phyloP scores from a whole-genome alignment of 2,329 filamentous ascomycete genomes.

The Fonsecaea erecta region DNA sequence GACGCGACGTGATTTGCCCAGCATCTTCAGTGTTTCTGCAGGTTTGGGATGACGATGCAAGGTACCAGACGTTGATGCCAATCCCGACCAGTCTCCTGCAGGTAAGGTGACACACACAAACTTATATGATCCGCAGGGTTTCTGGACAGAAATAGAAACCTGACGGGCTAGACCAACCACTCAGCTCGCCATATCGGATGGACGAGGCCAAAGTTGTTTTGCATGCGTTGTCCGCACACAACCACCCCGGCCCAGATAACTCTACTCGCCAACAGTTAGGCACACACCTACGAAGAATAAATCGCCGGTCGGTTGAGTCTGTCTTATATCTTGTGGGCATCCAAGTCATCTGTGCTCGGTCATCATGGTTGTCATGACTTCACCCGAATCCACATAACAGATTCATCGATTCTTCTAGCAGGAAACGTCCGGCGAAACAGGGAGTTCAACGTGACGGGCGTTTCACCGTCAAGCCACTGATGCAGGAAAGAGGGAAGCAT shows the following conservation, averaged over 20 bases:
- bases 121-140: constrained; percentile 9
- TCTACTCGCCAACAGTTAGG: background rate
- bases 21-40: background rate
- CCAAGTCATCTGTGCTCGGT: background rate
- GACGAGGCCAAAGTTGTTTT: background rate
- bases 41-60: constrained; percentile 18
- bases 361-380: background rate
- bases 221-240: background rate
- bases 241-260: background rate
- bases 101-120: constrained; percentile 1
- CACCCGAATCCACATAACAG: background rate
- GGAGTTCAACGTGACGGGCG: constrained; percentile 2
- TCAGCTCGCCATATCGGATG: background rate
- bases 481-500: constrained; percentile 3
- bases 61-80: constrained; percentile 15
- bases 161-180: constrained; percentile 2
- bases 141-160: constrained; percentile 15
- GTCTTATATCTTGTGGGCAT: background rate
- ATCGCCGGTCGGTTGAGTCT: background rate
- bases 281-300: background rate
- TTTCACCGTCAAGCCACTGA: constrained; percentile 25
- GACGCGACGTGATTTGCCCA: background rate
- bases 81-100: constrained; percentile 13
- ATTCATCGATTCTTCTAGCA: background rate
- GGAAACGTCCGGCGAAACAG: constrained; percentile 9